A percentile compares a stretch with the other conserved stretches of the same genome.
Conservation (phyloP, 73 alveolate species). For the Symbiodinium pilosum region DNA sequence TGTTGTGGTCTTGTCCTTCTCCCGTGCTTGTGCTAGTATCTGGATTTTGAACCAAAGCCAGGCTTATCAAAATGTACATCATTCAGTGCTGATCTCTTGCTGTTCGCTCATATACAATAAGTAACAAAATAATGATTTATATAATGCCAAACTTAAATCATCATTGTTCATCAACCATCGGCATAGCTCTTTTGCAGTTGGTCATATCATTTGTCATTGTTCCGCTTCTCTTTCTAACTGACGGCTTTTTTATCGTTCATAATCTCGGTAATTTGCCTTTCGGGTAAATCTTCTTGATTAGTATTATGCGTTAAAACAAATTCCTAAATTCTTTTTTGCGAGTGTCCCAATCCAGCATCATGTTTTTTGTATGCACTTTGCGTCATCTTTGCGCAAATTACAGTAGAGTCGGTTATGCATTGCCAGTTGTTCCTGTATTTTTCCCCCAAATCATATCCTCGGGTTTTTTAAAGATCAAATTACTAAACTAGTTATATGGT, state of each 20-base stretch:
- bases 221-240: background rate
- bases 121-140: background rate
- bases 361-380: background rate
- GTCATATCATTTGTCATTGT: background rate
- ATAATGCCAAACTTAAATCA: background rate
- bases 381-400: background rate
- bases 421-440: background rate
- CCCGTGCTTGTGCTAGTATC: background rate
- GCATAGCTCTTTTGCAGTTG: background rate
- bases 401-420: background rate
- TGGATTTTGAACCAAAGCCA: background rate
- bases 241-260: background rate
- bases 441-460: background rate
- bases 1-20: background rate
- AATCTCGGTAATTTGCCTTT: slow-evolving; percentile 5
- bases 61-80: background rate
- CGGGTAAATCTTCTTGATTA: background rate
- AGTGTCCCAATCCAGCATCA: background rate
- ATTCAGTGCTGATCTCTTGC: background rate
- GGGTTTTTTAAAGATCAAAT: background rate
- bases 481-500: background rate
- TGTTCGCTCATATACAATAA: background rate
- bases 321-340: background rate
- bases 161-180: background rate
- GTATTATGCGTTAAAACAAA: background rate